These are phyloP conservation scores for Solanum clarkiae DNA, from an alignment of 257 asterid species.

Conservation along the genomic window DNA sequence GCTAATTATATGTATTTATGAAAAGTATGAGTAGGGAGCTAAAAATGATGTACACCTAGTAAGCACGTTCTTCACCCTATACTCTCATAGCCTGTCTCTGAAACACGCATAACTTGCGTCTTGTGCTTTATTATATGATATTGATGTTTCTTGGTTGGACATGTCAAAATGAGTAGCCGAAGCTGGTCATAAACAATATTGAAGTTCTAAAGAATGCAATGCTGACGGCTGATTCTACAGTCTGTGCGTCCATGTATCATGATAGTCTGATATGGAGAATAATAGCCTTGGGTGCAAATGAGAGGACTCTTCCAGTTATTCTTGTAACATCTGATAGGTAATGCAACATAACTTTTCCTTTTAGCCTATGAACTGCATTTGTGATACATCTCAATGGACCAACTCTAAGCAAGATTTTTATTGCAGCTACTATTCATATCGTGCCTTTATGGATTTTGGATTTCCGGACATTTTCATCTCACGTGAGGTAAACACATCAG, in stretches of 20 bases:
- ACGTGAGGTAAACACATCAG: conserved; percentile 64
- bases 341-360: conserved; percentile 2
- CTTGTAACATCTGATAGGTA: conserved; percentile 92
- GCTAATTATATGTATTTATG: background rate
- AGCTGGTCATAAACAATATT: conserved; percentile 91
- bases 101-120: background rate
- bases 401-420: background rate
- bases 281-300: conserved; percentile 83
- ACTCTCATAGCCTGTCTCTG: background rate
- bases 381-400: background rate
- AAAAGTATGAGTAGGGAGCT: background rate
- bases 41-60: background rate
- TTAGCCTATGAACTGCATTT: background rate
- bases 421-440: conserved; percentile 87
- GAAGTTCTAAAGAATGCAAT: conserved; percentile 76
- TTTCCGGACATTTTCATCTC: conserved; percentile 86
- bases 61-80: background rate
- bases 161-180: conserved; percentile 59
- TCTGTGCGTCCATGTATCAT: conserved; percentile 80
- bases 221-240: conserved; percentile 43
- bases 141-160: conserved; percentile 6
- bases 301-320: conserved; percentile 69
- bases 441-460: conserved; percentile 84
- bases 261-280: conserved; percentile 93
- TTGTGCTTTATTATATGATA: conserved; percentile 9